A percentile compares a stretch with the other conserved stretches of the same genome.
These are phyloP conservation scores for Hawksworthiomyces lignivorus DNA, from an alignment of 2,329 filamentous ascomycete species.

Conservation along the genomic window DNA sequence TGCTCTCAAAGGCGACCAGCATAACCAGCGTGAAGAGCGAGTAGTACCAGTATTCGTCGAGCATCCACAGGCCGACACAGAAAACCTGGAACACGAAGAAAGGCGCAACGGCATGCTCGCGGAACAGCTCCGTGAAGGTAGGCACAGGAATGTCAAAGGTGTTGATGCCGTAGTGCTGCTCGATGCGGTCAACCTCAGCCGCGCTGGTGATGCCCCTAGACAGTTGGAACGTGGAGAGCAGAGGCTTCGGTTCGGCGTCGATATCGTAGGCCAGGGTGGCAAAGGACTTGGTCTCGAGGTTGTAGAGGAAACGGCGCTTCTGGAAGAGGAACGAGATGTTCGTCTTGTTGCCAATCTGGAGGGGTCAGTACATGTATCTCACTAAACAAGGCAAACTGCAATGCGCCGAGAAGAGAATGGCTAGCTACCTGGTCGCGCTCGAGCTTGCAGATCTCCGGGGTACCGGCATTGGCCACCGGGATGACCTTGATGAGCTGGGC, in stretches of 20 bases:
- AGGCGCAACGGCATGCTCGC: slow-evolving; percentile 95
- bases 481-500: slow-evolving; percentile 89
- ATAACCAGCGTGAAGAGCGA: slow-evolving; percentile 98
- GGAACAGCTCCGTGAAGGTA: slow-evolving; percentile 90
- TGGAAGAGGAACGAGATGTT: slow-evolving; percentile 91
- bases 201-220: slow-evolving; percentile 67
- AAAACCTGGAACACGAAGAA: slow-evolving; percentile 99
- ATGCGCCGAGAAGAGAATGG: slow-evolving; percentile 1
- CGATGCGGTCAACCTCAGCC: slow-evolving; percentile 69
- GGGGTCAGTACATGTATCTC: not conserved
- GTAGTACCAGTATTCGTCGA: slow-evolving; percentile 99
- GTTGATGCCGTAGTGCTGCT: slow-evolving; percentile 92
- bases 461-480: slow-evolving; percentile 80
- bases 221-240: slow-evolving; percentile 68
- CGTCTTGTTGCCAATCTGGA: slow-evolving; percentile 60
- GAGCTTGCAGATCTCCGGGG: slow-evolving; percentile 78
- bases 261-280: slow-evolving; percentile 75
- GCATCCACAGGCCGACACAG: slow-evolving; percentile 95
- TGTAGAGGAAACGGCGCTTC: slow-evolving; percentile 91
- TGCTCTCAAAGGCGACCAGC: slow-evolving; percentile 96
- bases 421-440: slow-evolving; percentile 58
- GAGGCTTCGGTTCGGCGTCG: slow-evolving; percentile 77
- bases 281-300: slow-evolving; percentile 65
- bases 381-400: too few relatives aligned
- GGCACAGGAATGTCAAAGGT: slow-evolving; percentile 97